Evolutionary conservation across 805 yeast species (phyloP).

Genomic region (Saccharomyces jurei): DNA sequence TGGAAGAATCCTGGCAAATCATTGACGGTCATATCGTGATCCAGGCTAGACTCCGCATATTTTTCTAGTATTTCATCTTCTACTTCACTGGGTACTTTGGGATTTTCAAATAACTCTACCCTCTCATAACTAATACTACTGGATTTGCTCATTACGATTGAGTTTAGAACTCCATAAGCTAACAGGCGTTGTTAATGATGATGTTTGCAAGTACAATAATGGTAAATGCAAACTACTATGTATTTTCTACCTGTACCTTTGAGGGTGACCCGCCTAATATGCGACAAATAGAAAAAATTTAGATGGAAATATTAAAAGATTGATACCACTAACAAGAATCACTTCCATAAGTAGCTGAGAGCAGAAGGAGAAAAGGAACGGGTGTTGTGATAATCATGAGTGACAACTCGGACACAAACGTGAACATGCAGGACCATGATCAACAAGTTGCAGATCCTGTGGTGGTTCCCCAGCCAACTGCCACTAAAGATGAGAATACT

Average conservation of each 20-base stretch:
- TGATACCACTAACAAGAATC: neutral
- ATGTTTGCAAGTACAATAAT: neutral
- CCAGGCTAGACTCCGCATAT: constrained; percentile 36
- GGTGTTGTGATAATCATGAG: neutral
- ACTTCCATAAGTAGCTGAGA: neutral
- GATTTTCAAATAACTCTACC: constrained; percentile 26
- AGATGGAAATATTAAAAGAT: neutral
- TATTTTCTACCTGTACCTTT: neutral
- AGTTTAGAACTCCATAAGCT: neutral
- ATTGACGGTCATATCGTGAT: constrained; percentile 33
- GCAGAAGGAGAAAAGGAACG: neutral
- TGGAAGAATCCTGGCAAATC: constrained; percentile 27
- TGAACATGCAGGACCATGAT: neutral
- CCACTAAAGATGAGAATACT: neutral
- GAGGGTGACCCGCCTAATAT: neutral
- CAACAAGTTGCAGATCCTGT: neutral
- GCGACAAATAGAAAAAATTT: neutral
- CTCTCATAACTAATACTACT: constrained; percentile 11
- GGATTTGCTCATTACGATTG: neutral
- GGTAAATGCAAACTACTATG: neutral
- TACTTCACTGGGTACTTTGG: constrained; percentile 34
- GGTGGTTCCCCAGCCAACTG: neutral
- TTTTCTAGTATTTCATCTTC: constrained; percentile 40
- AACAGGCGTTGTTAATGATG: neutral
- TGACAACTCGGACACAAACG: neutral